Evolutionary conservation across 495 filamentous ascomycete species (phyloP).

Genomic region (Bacidia gigantensis): DNA sequence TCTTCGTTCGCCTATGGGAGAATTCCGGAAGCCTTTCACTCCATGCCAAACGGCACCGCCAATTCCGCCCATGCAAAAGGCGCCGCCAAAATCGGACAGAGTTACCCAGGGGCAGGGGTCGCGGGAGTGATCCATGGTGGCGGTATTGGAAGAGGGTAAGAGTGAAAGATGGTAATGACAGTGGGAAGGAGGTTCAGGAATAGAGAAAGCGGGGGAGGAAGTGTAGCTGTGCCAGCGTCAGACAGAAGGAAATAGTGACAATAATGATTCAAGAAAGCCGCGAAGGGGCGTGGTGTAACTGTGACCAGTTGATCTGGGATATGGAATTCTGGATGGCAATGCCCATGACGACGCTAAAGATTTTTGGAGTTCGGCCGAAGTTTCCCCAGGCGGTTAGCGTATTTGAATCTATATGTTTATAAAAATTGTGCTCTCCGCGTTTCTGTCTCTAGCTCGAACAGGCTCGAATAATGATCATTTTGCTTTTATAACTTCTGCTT

Average conservation of each 20-base stretch:
- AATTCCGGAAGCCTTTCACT: constrained; percentile 43
- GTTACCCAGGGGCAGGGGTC: constrained; percentile 96
- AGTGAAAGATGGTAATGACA: background rate
- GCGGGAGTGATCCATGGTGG: background rate
- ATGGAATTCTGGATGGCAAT: too few species aligned
- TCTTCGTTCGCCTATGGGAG: constrained; percentile 78
- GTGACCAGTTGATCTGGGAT: too few species aligned
- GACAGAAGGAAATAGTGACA: too few species aligned
- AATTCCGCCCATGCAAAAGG: constrained; percentile 91
- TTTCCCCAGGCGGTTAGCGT: background rate
- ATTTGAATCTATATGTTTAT: too few species aligned
- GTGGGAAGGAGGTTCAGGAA: too few species aligned
- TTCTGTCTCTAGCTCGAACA: background rate
- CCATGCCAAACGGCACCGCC: constrained; percentile 97
- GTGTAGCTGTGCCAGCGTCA: too few species aligned
- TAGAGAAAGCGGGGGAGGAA: background rate
- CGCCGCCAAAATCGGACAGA: constrained; percentile 91
- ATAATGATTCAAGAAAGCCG: too few species aligned
- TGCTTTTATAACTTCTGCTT: constrained; percentile 8
- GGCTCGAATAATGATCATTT: background rate
- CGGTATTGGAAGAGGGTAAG: background rate
- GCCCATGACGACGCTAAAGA: background rate
- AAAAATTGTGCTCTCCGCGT: too few species aligned
- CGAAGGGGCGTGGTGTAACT: too few species aligned
- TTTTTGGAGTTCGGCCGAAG: background rate